These are phyloP conservation scores for Nakazawaea wickerhamii DNA, from an alignment of 805 yeast genomes.

Conservation along the genomic window DNA sequence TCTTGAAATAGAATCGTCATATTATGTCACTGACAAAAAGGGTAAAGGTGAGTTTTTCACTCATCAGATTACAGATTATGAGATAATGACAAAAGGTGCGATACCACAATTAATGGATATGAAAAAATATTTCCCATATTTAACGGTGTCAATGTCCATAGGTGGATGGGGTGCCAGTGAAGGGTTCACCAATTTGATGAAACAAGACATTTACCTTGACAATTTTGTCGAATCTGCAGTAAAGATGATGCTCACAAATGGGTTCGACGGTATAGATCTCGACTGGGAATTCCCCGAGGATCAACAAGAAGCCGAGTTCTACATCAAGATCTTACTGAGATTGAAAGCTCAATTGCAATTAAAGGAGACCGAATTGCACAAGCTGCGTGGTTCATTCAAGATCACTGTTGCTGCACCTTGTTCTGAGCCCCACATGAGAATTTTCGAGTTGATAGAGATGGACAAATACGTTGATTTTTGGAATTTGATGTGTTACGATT, in stretches of 20 bases:
- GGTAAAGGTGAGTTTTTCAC: background rate
- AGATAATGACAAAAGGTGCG: constrained; percentile 18
- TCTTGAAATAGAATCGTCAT: constrained; percentile 28
- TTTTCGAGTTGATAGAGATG: constrained; percentile 47
- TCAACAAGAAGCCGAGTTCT: constrained; percentile 37
- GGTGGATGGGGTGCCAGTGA: constrained; percentile 70
- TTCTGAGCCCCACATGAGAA: constrained; percentile 37
- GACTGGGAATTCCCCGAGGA: constrained; percentile 89
- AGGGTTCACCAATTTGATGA: constrained; percentile 29
- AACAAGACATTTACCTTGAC: constrained; percentile 23
- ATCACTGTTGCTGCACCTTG: constrained; percentile 79
- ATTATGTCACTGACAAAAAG: constrained; percentile 7
- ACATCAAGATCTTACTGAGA: constrained; percentile 36
- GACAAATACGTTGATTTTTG: constrained; percentile 57
- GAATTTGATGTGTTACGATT: constrained; percentile 93
- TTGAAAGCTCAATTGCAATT: constrained; percentile 35
- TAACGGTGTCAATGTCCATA: constrained; percentile 64
- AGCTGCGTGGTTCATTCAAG: constrained; percentile 28
- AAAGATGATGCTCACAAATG: constrained; percentile 41
- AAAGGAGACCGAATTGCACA: constrained; percentile 25
- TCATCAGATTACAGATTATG: background rate
- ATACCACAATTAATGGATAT: constrained; percentile 26
- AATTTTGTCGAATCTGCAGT: constrained; percentile 48
- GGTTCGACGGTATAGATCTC: constrained; percentile 86
- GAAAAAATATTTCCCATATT: constrained; percentile 22